Evolutionary conservation across 129 eudicot genomes (phyloP).

Genomic region (Dittrichia graveolens): DNA sequence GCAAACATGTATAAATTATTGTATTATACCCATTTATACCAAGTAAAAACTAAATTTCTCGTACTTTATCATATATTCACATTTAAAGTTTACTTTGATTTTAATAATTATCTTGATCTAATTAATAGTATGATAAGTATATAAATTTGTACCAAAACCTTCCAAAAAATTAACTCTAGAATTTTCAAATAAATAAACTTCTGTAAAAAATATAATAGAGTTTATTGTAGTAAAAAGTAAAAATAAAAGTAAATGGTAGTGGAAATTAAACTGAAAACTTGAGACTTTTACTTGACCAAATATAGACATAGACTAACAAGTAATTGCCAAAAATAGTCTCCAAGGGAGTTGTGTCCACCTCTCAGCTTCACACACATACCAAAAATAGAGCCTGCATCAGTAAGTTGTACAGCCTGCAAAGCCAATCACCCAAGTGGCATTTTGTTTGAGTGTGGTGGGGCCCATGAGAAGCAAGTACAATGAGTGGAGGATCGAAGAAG

Average conservation of each 20-base stretch:
- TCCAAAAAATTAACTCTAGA: too few relatives aligned
- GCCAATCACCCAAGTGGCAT: conserved; percentile 37
- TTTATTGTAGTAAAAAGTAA: neutral
- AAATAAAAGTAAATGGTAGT: conserved; percentile 22
- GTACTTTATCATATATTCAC: too few relatives aligned
- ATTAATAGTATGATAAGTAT: too few relatives aligned
- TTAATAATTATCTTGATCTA: too few relatives aligned
- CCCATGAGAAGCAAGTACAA: conserved; percentile 32
- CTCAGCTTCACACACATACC: conserved; percentile 35
- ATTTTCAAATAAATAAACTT: too few relatives aligned
- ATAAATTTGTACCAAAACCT: too few relatives aligned
- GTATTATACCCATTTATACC: too few relatives aligned
- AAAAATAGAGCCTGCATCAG: conserved; percentile 34
- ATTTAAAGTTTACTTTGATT: too few relatives aligned
- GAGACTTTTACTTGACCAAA: conserved; percentile 16
- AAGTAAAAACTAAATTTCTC: too few relatives aligned
- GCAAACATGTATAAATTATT: too few relatives aligned
- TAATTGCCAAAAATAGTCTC: conserved; percentile 22
- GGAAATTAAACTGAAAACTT: neutral
- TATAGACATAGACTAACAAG: conserved; percentile 25
- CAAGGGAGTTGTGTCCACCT: conserved; percentile 3
- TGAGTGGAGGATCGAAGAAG: conserved; percentile 37
- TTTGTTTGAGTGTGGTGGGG: conserved; percentile 32
- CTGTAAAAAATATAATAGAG: too few relatives aligned
- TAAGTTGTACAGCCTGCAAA: conserved; percentile 38